Evolutionary conservation across 2,329 filamentous ascomycete genomes (phyloP).

Genomic region (Leptodontidium sp.): DNA sequence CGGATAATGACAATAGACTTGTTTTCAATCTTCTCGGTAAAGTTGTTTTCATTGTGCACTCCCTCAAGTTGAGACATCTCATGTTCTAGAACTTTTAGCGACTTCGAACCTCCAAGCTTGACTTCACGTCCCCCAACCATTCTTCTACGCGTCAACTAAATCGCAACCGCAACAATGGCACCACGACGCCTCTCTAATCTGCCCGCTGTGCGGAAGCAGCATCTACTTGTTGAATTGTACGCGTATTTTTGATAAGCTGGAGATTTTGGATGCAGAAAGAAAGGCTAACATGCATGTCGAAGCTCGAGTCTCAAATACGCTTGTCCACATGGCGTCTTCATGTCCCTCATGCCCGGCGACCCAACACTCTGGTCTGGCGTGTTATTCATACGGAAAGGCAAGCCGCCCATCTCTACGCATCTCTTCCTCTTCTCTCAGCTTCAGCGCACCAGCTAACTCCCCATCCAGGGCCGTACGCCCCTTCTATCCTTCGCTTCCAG

Average conservation of each 20-base stretch:
- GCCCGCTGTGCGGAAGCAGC: conserved; percentile 46
- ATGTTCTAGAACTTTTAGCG: conserved; percentile 8
- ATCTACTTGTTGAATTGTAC: conserved; percentile 47
- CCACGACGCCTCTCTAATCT: conserved; percentile 38
- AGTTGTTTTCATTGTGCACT: neutral
- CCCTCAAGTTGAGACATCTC: conserved; percentile 6
- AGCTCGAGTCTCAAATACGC: conserved; percentile 83
- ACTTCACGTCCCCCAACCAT: conserved; percentile 11
- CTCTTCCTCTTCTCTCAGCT: neutral
- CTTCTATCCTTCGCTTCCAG: conserved; percentile 87
- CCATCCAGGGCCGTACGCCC: conserved; percentile 80
- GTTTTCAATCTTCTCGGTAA: neutral
- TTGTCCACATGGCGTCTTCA: conserved; percentile 86
- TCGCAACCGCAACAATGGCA: conserved; percentile 35
- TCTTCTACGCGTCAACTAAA: neutral
- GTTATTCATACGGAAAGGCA: conserved; percentile 89
- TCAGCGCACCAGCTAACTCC: neutral
- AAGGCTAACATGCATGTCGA: conserved; percentile 34
- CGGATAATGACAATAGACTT: neutral
- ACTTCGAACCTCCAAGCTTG: neutral
- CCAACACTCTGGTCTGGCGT: conserved; percentile 88
- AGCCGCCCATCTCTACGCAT: conserved; percentile 23
- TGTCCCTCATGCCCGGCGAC: conserved; percentile 83
- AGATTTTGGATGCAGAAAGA: neutral
- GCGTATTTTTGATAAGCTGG: neutral